These are phyloP conservation scores for Alisma plantagoaquatica DNA, from an alignment of 106 monocot genomes.

Conservation along the genomic window DNA sequence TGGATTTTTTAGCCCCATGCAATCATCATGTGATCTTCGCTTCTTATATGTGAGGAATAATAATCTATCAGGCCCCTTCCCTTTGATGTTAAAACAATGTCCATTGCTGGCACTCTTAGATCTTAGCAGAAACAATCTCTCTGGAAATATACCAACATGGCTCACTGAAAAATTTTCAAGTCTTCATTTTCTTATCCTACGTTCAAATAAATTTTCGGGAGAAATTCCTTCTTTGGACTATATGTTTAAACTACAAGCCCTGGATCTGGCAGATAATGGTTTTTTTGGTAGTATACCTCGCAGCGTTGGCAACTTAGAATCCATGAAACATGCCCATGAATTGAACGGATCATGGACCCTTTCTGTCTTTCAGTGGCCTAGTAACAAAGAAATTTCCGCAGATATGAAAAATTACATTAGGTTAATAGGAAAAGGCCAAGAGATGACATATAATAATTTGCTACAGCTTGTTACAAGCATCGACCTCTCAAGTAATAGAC, in stretches of 20 bases:
- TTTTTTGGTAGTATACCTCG: slow-evolving; percentile 14
- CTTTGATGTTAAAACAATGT: slow-evolving; percentile 2
- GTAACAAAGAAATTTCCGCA: not conserved
- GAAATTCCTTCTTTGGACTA: slow-evolving; percentile 8
- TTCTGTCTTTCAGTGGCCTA: not conserved
- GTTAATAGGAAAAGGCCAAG: too few relatives aligned
- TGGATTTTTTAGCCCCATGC: not conserved
- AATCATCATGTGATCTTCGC: not conserved
- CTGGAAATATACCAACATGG: slow-evolving; percentile 13
- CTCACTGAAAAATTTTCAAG: not conserved
- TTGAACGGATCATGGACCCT: not conserved
- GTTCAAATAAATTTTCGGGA: slow-evolving; percentile 10
- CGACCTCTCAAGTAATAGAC: slow-evolving; percentile 24
- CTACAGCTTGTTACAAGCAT: slow-evolving; percentile 5
- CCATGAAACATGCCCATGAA: slow-evolving; percentile 7
- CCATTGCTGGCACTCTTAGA: slow-evolving; percentile 8
- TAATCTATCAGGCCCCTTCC: slow-evolving; percentile 4
- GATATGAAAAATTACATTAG: too few relatives aligned
- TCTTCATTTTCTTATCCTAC: slow-evolving; percentile 4
- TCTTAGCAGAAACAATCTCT: slow-evolving; percentile 9
- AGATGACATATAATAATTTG: not conserved
- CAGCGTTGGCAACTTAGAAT: slow-evolving; percentile 6
- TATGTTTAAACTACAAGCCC: slow-evolving; percentile 11
- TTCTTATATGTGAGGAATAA: slow-evolving; percentile 8
- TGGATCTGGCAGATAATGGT: slow-evolving; percentile 24